Evolutionary conservation across 108 stramenopile species (phyloP), one percentile per base, ranked within the genome.

Genomic region (Cyclotella sp.): DNA sequence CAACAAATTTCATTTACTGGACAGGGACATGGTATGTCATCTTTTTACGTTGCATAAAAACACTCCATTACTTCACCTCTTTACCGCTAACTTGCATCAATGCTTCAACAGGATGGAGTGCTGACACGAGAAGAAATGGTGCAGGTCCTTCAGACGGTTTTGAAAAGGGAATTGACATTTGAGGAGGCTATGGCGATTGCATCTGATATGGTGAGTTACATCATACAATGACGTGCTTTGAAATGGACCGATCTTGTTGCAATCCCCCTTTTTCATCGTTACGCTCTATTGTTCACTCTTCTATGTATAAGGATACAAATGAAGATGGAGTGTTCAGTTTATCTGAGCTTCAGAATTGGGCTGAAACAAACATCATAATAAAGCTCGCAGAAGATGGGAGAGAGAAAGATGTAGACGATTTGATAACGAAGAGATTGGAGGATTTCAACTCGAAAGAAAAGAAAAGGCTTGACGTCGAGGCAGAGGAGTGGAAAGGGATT

Each of bases 1-100:
- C 19, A 94, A 97, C 75, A 97, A 96, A 75, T 92, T 99, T 61
- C 95, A 97, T 59, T 83, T 97, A 65, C 83, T 99, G n/a, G 99
- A 99, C 86, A 91, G 93, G 60, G 99, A 99, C 85, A 77, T 77
- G 55, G 55, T 57, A 26, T 24, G 55, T 26, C 12, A 13, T 57
- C 12, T 26, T 24, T 26, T 57, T 5, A 34, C 34, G 2, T 34
- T 34, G 2, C 6, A 34, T 34, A 5, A 6, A 34, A 34, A 34
- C 4, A 34, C 4, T 34, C 6, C 34, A 6, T 34, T 49, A 49
- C 49, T 1, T 16, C 49, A 3, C 1, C 49, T 49, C n/a, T n/a
- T 19, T 7, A 49, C 9, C 8, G 19, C 9, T 9, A 16, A n/a
- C 19, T 49, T 49, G 49, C 16, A 16, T 19, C 19, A 49, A n/a